Conservation (phyloP, 768 basidiomycete genomes). For the Russula emetica region DNA sequence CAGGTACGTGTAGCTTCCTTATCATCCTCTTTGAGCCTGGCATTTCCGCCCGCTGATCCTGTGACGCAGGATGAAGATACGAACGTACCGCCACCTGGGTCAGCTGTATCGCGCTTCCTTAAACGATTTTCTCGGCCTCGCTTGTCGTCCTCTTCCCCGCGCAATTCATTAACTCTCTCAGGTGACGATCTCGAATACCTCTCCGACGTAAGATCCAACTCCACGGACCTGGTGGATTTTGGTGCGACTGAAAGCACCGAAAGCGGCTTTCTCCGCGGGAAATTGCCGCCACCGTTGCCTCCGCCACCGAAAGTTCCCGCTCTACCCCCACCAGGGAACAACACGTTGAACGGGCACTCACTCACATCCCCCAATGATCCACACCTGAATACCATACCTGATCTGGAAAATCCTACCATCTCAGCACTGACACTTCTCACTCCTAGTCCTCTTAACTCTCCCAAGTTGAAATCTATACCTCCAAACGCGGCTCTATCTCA, state of each 20-base stretch:
- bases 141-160: slow-evolving; percentile 36
- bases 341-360: background rate
- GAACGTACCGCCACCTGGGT: slow-evolving; percentile 36
- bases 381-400: background rate
- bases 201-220: slow-evolving; percentile 50
- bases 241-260: slow-evolving; percentile 39
- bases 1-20: slow-evolving; percentile 26
- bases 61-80: slow-evolving; percentile 24
- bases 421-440: slow-evolving; percentile 2
- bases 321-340: background rate
- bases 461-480: background rate
- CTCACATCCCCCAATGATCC: background rate
- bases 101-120: slow-evolving; percentile 81
- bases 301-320: slow-evolving; percentile 10
- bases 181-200: slow-evolving; percentile 80
- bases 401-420: background rate
- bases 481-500: background rate
- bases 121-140: slow-evolving; percentile 63
- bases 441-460: background rate
- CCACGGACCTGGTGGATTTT: slow-evolving; percentile 37
- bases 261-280: slow-evolving; percentile 33
- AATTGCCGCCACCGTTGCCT: slow-evolving; percentile 20
- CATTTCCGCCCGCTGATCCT: slow-evolving; percentile 26
- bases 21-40: slow-evolving; percentile 17
- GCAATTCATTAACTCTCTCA: slow-evolving; percentile 65